These are phyloP conservation scores for Helicosporidium sp. DNA, from an alignment of 139 green algal genomes.

Conservation along the genomic window DNA sequence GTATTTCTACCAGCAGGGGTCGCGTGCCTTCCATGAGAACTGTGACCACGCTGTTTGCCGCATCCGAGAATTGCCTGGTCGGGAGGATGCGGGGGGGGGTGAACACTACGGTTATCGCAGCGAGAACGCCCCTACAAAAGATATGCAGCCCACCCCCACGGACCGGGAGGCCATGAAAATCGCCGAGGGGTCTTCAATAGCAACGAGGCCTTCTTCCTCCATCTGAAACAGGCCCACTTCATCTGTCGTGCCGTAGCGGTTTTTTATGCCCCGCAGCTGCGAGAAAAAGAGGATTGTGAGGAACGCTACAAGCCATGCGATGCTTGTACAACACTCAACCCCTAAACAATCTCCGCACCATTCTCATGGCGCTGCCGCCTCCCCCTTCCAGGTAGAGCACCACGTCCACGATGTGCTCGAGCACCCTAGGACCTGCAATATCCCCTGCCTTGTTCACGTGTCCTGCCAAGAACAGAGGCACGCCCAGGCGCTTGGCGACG, in stretches of 20 bases:
- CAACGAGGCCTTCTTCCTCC: conserved; percentile 31
- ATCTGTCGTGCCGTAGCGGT: conserved; percentile 59
- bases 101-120: background rate
- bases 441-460: conserved; percentile 39
- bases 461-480: conserved; percentile 63
- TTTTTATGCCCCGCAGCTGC: conserved; percentile 56
- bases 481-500: conserved; percentile 41
- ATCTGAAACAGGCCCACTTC: conserved; percentile 80
- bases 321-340: background rate
- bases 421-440: conserved; percentile 36
- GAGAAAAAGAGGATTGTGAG: conserved; percentile 6
- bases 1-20: conserved; percentile 67
- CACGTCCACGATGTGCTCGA: conserved; percentile 90
- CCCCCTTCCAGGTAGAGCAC: conserved; percentile 84
- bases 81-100: background rate
- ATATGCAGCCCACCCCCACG: conserved; percentile 1
- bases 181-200: conserved; percentile 42
- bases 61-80: conserved; percentile 1
- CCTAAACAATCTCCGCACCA: background rate
- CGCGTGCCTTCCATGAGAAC: conserved; percentile 55
- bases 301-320: background rate
- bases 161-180: conserved; percentile 39
- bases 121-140: conserved; percentile 1
- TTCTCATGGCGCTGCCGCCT: conserved; percentile 18
- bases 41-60: conserved; percentile 32